These are phyloP conservation scores for Xylaria sp. DNA, from an alignment of 2,329 filamentous ascomycete genomes.

Conservation along the genomic window DNA sequence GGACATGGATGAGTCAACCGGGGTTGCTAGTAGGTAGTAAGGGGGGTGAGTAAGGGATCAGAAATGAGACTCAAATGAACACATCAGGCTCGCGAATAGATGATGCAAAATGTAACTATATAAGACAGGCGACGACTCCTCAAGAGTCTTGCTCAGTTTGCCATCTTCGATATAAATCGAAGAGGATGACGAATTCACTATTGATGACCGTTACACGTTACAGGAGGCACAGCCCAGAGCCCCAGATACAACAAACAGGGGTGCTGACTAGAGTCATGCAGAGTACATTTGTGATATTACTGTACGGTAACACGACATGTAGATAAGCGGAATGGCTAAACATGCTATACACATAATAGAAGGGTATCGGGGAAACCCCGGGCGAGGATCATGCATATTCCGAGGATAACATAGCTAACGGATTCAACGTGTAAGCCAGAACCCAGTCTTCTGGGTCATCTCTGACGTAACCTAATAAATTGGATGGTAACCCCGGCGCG, in stretches of 20 bases:
- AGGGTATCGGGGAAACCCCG: no score
- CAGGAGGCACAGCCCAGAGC: background rate
- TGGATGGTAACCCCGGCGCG: background rate
- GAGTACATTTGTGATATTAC: no score
- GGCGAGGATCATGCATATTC: no score
- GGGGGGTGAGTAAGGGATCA: background rate
- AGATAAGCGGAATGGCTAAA: no score
- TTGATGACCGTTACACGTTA: background rate
- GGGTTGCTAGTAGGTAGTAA: background rate
- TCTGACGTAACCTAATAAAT: background rate
- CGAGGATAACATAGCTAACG: no score
- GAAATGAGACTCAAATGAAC: background rate
- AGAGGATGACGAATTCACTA: background rate
- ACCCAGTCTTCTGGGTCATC: no score
- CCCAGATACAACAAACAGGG: no score
- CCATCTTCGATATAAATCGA: background rate
- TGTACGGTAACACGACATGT: no score
- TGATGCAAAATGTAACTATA: background rate
- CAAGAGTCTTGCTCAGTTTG: background rate
- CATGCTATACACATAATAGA: no score
- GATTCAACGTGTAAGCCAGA: no score
- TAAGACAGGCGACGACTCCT: conserved; percentile 5
- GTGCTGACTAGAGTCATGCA: no score
- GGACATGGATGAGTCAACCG: conserved; percentile 32
- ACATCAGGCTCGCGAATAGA: background rate